Conservation (phyloP, 1,139 yeast species). For the Ogataea hybrid region DNA sequence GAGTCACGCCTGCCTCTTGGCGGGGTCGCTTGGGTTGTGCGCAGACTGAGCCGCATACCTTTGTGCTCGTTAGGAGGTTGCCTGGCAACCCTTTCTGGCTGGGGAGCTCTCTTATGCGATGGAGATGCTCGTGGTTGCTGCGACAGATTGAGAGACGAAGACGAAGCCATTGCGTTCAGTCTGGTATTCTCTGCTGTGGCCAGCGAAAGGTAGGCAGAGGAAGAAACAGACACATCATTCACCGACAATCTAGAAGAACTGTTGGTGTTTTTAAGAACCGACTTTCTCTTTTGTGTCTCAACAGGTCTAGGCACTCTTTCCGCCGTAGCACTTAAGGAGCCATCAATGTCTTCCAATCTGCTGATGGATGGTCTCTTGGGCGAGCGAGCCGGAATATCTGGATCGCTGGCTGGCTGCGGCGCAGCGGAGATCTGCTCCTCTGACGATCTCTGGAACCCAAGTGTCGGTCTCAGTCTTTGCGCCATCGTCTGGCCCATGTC, state of each 20-base stretch:
- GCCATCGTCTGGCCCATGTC: conserved; percentile 28
- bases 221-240: conserved; percentile 21
- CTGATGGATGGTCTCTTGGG: conserved; percentile 16
- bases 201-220: conserved; percentile 60
- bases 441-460: conserved; percentile 16
- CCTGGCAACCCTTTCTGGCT: conserved; percentile 1
- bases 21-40: conserved; percentile 1
- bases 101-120: neutral
- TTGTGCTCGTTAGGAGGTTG: conserved; percentile 4
- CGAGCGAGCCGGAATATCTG: conserved; percentile 27
- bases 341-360: conserved; percentile 5
- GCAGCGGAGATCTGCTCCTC: conserved; percentile 2
- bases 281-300: conserved; percentile 41
- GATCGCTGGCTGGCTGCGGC: conserved; percentile 1
- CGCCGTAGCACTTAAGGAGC: neutral
- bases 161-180: conserved; percentile 58
- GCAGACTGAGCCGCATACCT: conserved; percentile 8
- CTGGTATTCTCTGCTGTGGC: conserved; percentile 80
- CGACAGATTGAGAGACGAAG: conserved; percentile 30
- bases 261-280: conserved; percentile 58
- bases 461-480: conserved; percentile 30
- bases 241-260: conserved; percentile 30
- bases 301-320: conserved; percentile 1
- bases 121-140: conserved; percentile 7
- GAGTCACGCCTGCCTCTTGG: conserved; percentile 4